Evolutionary conservation across 2,329 filamentous ascomycete species (phyloP), one percentile per base, ranked within the genome.

Genomic region (Monosporascus sp.): DNA sequence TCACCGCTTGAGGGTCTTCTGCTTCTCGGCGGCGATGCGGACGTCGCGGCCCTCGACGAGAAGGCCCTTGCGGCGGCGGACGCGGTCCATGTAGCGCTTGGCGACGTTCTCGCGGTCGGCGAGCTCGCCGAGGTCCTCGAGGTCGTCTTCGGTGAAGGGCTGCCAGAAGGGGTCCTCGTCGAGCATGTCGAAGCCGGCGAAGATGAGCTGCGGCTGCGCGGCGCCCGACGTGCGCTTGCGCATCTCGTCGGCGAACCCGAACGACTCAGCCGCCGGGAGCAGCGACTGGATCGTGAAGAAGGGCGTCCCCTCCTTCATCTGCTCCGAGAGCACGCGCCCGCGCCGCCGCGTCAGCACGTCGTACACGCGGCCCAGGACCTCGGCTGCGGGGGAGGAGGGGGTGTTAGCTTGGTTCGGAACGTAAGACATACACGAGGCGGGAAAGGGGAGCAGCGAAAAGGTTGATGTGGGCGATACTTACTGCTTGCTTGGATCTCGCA

Each of bases 131-230:
- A 99, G 74, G 76, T 99, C 94, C 78, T 99, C 94, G 50, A 99
- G 73, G 66, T 99, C 91, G 69, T 97, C 94, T 68, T 97, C 94
- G 0, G 93, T 97, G 60, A 91, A 91, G 1, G 94, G 94, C 47
- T 96, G 91, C 94, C 94, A 99, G 75, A 95, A 96, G 0, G 94
- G 94, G 75, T 99, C 94, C 72, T 97, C 88, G 68, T 97, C 91
- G 2, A 97, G 78, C 62, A 96, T 82, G 71, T 97, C 91, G 67
- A 92, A 99, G 1, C 94, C 94, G 7, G 89, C 84, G 68, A 97
- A 99, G 56, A 96, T 87, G 38, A 99, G 79, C 77, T 97, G 94
- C 49, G 94, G 94, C 64, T 90, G 88, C 1, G 94, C 94, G 3
- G 89, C 90, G 3, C 94, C 94, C 7, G 87, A 91, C 1, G 91